Conservation (phyloP, 2,329 filamentous ascomycete genomes). For the Fusarium subtropicale region DNA sequence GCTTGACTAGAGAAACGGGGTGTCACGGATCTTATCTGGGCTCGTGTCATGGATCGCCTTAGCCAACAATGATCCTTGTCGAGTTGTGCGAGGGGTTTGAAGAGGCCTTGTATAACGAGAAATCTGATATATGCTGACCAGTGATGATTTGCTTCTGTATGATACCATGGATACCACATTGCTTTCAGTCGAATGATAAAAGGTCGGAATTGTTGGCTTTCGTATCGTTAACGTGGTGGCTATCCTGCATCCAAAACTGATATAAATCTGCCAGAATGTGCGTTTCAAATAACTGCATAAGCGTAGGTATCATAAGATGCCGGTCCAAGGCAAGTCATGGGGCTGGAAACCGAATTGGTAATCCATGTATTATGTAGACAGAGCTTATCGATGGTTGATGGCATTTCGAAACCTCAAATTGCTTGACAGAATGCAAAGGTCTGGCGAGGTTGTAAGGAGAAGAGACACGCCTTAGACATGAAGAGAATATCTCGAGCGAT, state of each 20-base stretch:
- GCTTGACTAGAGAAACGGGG: conserved; percentile 23
- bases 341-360: conserved; percentile 17
- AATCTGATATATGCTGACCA: not conserved
- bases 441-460: not conserved
- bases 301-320: not conserved
- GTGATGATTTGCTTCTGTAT: not conserved
- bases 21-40: conserved; percentile 43
- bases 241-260: not conserved
- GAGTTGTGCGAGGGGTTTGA: conserved; percentile 14
- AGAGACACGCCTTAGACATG: not conserved
- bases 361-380: conserved; percentile 6
- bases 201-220: not conserved
- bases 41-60: conserved; percentile 34
- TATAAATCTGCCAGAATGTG: not conserved
- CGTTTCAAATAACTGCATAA: not conserved
- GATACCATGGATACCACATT: conserved; percentile 2
- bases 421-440: not conserved
- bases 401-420: not conserved
- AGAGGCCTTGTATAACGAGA: not conserved
- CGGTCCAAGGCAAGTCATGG: conserved; percentile 1
- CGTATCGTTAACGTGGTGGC: not conserved
- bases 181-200: not conserved
- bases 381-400: not conserved
- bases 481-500: not conserved
- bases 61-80: conserved; percentile 30